Evolutionary conservation across 306 rosid genomes (phyloP), one percentile per base, ranked within the genome.

Genomic region (Castanea mollissima): DNA sequence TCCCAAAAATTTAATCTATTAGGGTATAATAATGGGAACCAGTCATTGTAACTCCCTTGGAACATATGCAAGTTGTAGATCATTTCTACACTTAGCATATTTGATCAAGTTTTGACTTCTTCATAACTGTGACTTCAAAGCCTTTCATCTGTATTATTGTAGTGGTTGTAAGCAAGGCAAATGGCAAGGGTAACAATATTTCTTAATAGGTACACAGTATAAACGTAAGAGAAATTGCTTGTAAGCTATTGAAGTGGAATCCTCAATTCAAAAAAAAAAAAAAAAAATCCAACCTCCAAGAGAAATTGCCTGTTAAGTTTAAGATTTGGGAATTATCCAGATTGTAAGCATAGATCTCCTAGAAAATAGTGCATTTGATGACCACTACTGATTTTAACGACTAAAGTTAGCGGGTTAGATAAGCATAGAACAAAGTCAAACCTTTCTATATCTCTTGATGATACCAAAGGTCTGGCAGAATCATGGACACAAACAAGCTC

Each of bases 401-500:
- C 76, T 19, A 59, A 80, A 75, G 73, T 44, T 73, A 78, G 79
- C 54, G 35, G 63, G 64, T 68, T 67, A 18, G 31, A 69, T 69
- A 67, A 71, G 68, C 21, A 55, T 9, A 65, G 60, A 60, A 84
- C 55, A 73, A 54, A 80, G 44, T 51, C 75, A 14, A 72, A 95
- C 99, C 99, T 92, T 85, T 81, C 83, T 67, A 88, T 90, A 82
- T 95, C 98, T 72, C 46, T 86, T 31, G 78, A 74, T 63, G 82
- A 79, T 74, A 91, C 84, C 76, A 92, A 85, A 80, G 99, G 99
- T 78, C 98, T 91, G 68, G 99, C 98, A 79, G 99, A 95, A 88
- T 93, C 99, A 81, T 95, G 99, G 82, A 95, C 74, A 82, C 98
- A 93, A 74, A 95, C 97, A 85, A 95, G 95, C 81, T 92, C 92